Evolutionary conservation across 306 rosid species (phyloP), one percentile per base, ranked within the genome.

Genomic region (Ormosia emarginata): DNA sequence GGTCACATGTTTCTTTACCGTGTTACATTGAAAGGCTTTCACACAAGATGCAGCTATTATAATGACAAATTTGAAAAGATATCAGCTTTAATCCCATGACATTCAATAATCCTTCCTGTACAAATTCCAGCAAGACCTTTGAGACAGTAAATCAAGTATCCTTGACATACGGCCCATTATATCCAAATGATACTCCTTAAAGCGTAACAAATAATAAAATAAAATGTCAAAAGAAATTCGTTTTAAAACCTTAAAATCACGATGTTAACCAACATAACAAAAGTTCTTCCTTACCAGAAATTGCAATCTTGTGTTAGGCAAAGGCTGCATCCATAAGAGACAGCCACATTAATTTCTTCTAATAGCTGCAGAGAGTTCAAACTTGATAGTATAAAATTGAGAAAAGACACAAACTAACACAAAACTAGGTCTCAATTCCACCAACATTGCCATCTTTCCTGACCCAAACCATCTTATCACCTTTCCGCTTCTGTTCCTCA

Each of bases 401-500:
- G 8, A 41, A 39, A 1, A 24, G 24, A 24, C 24, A 24, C 24
- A 24, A 24, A 24, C 24, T 24, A 41, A 41, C 41, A 65, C 10
- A 8, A 34, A 65, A 5, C 52, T 49, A 81, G 63, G 52, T 66
- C 57, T 84, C 67, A 82, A 67, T 58, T 57, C 62, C 86, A 15
- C 52, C 53, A 49, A 12, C 74, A 74, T 46, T 55, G 14, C 72
- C 79, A 41, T 46, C 71, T 55, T 91, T 93, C 81, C 69, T 89
- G 30, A 90, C 89, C 98, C 98, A 93, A 76, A 87, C 80, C 88
- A 61, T 77, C 36, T 56, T 52, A 30, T 34, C 71, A 8, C 66
- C 65, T 29, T 34, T 79, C 77, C 1, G 78, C 12, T 24, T 67
- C 44, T 0, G 3, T 14, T 4, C 68, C 37, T n/a, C 32, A 7